Conservation (phyloP, 495 filamentous ascomycete genomes). For the Acidomyces sp. region DNA sequence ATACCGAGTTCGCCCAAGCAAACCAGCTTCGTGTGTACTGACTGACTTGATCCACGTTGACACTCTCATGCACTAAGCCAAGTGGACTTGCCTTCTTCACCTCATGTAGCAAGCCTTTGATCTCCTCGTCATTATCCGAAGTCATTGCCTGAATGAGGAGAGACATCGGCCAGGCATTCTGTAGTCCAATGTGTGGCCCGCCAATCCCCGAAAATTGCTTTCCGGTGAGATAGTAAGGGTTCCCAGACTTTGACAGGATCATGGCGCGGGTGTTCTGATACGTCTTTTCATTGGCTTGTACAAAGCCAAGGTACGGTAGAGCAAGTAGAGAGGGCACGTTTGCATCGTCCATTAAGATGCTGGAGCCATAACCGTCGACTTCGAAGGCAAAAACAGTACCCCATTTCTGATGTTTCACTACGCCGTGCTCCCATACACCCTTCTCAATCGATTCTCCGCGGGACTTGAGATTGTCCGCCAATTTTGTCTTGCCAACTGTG, state of each 20-base stretch:
- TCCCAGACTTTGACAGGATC: slow-evolving; percentile 64
- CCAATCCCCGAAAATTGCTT: slow-evolving; percentile 78
- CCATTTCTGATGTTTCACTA: slow-evolving; percentile 68
- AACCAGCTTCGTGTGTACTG: slow-evolving; percentile 88
- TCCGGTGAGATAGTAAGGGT: slow-evolving; percentile 81
- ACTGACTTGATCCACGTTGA: slow-evolving; percentile 61
- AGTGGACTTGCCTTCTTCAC: slow-evolving; percentile 61
- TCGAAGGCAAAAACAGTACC: slow-evolving; percentile 93
- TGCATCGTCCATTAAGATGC: slow-evolving; percentile 92
- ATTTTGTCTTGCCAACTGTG: slow-evolving; percentile 39
- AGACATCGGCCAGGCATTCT: slow-evolving; percentile 96
- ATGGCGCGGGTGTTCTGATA: slow-evolving; percentile 90
- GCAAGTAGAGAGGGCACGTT: slow-evolving; percentile 86
- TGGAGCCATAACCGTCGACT: slow-evolving; percentile 87
- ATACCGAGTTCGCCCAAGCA: slow-evolving; percentile 95
- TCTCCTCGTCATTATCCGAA: slow-evolving; percentile 74
- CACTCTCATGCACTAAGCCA: slow-evolving; percentile 82
- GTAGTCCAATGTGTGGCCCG: slow-evolving; percentile 68
- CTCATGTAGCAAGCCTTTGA: slow-evolving; percentile 51
- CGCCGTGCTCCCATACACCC: slow-evolving; percentile 79
- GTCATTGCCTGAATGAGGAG: slow-evolving; percentile 84
- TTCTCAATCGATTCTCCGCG: slow-evolving; percentile 56
- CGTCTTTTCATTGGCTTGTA: slow-evolving; percentile 47
- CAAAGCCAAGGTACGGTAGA: slow-evolving; percentile 76
- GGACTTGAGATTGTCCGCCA: slow-evolving; percentile 37